These are phyloP conservation scores for Solanum peruvianum DNA, from an alignment of 257 asterid species.

Conservation along the genomic window DNA sequence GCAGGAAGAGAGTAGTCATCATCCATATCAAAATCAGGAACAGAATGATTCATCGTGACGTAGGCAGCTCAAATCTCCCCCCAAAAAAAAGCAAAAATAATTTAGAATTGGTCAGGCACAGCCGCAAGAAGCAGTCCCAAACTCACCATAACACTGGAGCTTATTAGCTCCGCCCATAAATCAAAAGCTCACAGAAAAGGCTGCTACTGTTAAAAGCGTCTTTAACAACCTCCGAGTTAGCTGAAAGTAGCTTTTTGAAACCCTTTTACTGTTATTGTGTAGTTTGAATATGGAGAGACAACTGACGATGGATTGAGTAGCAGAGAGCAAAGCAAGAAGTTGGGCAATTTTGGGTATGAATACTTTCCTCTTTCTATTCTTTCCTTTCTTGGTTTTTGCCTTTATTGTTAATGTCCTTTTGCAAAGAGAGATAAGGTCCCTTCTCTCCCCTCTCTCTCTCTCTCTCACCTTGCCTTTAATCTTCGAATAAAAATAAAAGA, in stretches of 20 bases:
- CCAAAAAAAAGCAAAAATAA: no score
- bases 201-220: neutral
- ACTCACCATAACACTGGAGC: neutral
- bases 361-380: neutral
- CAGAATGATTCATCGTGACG: conserved; percentile 36
- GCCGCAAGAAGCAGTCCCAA: neutral
- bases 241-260: neutral
- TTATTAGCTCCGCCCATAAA: neutral
- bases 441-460: neutral
- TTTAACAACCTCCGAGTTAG: neutral
- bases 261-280: neutral
- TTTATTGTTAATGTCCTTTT: neutral
- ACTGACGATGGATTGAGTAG: neutral
- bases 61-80: neutral
- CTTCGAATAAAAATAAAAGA: neutral
- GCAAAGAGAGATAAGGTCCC: neutral
- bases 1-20: conserved; percentile 27
- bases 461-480: neutral
- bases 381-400: neutral
- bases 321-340: neutral
- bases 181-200: neutral
- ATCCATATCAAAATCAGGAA: conserved; percentile 57
- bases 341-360: neutral
- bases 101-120: neutral
- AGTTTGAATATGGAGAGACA: neutral